Evolutionary conservation across 495 filamentous ascomycete genomes (phyloP).

Genomic region (Trichoderma gamsii): DNA sequence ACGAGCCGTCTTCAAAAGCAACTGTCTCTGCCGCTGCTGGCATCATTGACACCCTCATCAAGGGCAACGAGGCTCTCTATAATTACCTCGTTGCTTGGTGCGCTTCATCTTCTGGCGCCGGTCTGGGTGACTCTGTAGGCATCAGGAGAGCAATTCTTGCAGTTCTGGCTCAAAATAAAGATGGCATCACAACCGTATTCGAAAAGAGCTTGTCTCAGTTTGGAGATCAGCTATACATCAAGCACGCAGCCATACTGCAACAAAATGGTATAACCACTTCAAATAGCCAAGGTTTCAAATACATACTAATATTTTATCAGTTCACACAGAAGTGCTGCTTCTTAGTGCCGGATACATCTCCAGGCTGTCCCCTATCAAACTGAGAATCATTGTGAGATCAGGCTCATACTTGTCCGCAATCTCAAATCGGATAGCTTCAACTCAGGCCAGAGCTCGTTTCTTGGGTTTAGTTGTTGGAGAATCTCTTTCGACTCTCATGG

Average conservation of each 20-base stretch:
- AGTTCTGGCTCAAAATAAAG: constrained; percentile 48
- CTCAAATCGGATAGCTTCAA: constrained; percentile 77
- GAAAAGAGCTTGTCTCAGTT: constrained; percentile 66
- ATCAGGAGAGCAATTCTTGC: constrained; percentile 63
- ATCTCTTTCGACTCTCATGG: constrained; percentile 71
- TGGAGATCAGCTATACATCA: constrained; percentile 80
- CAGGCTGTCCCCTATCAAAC: constrained; percentile 49
- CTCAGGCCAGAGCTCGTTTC: constrained; percentile 68
- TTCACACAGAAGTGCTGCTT: constrained; percentile 72
- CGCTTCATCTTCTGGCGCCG: constrained; percentile 55
- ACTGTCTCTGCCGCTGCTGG: constrained; percentile 45
- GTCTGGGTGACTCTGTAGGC: constrained; percentile 53
- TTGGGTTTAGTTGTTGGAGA: constrained; percentile 88
- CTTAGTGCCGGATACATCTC: constrained; percentile 71
- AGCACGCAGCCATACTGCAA: constrained; percentile 69
- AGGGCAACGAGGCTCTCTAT: constrained; percentile 32
- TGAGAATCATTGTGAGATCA: constrained; percentile 62
- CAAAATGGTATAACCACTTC: constrained; percentile 64
- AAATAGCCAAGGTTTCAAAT: background rate
- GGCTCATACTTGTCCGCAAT: constrained; percentile 67
- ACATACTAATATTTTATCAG: constrained; percentile 31
- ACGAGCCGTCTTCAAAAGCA: constrained; percentile 28
- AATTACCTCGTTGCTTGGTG: constrained; percentile 64
- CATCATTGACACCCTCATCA: constrained; percentile 36
- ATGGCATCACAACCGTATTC: constrained; percentile 50